phyloP scores from a whole-genome alignment of 345 rosid genomes.

The Brassica carinata region DNA sequence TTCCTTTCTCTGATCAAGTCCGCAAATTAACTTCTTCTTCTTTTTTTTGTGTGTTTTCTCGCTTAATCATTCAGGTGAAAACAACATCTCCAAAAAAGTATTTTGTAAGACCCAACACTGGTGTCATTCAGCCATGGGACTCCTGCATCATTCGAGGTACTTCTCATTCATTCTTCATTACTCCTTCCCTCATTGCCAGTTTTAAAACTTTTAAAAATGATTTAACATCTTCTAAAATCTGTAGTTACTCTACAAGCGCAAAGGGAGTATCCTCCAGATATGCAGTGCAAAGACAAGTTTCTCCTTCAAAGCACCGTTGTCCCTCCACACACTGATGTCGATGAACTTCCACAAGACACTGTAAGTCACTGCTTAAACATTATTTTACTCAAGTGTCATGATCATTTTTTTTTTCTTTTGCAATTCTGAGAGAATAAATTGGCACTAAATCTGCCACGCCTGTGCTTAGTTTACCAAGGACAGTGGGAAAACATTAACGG shows the following conservation, averaged over 20 bases:
- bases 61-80: slow-evolving; percentile 62
- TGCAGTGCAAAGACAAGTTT: slow-evolving; percentile 98
- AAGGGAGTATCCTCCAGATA: slow-evolving; percentile 69
- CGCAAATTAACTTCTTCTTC: not conserved
- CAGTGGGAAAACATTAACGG: slow-evolving; percentile 66
- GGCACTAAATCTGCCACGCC: not conserved
- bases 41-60: not conserved
- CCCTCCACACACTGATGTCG: slow-evolving; percentile 72
- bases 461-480: slow-evolving; percentile 74
- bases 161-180: not conserved
- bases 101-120: slow-evolving; percentile 93
- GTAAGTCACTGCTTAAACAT: slow-evolving; percentile 42
- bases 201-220: too few species aligned
- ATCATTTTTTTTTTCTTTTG: too few species aligned
- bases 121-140: slow-evolving; percentile 82
- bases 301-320: slow-evolving; percentile 87
- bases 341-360: slow-evolving; percentile 82
- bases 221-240: too few species aligned
- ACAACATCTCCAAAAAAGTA: slow-evolving; percentile 98
- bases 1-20: not conserved
- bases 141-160: slow-evolving; percentile 76
- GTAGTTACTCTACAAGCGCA: slow-evolving; percentile 99
- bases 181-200: not conserved
- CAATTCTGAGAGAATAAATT: not conserved
- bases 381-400: too few species aligned